Evolutionary conservation across 2,329 filamentous ascomycete genomes (phyloP).

Genomic region (Hypoxylon sp.): DNA sequence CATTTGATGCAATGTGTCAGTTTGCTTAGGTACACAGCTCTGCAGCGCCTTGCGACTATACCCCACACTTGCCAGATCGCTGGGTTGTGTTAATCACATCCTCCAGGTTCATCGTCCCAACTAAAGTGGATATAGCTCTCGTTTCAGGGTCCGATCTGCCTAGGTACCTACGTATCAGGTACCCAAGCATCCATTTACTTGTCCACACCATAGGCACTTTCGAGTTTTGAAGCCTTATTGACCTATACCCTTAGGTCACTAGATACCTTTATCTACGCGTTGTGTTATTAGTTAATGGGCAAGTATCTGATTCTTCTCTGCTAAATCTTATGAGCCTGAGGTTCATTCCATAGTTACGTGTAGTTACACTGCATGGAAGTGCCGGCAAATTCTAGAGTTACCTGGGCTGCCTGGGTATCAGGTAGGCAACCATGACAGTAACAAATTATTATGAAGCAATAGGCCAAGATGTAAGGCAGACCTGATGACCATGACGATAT

Average conservation of each 20-base stretch:
- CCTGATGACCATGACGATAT: background rate
- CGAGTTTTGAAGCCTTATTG: background rate
- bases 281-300: background rate
- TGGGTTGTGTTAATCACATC: background rate
- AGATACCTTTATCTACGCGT: background rate
- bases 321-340: too few species aligned
- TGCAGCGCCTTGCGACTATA: background rate
- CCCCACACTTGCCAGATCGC: background rate
- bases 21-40: too few species aligned
- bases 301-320: background rate
- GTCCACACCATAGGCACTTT: background rate
- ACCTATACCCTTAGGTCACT: background rate
- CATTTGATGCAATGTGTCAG: too few species aligned
- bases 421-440: too few species aligned
- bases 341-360: background rate
- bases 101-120: conserved; percentile 1
- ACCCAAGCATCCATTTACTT: too few species aligned
- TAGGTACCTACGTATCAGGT: too few species aligned
- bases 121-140: background rate
- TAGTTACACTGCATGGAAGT: background rate
- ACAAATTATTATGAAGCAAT: background rate
- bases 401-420: too few species aligned
- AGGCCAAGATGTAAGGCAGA: background rate
- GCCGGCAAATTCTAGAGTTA: background rate
- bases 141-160: background rate